These are phyloP conservation scores for Vitis hybrid DNA, from an alignment of 177 flowering plant species.

Conservation along the genomic window DNA sequence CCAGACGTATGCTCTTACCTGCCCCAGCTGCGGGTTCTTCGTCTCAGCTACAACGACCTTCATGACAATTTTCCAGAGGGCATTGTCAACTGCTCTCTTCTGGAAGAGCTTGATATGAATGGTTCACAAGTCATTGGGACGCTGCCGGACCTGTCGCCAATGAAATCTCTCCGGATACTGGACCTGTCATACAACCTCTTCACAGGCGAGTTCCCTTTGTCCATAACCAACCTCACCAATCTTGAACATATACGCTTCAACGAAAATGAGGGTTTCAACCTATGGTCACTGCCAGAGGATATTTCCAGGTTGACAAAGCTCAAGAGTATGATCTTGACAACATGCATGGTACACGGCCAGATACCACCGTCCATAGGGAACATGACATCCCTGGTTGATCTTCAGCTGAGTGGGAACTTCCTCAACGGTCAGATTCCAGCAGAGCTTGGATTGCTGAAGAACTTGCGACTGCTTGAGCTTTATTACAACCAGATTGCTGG, in stretches of 20 bases:
- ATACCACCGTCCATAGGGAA: constrained; percentile 75
- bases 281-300: constrained; percentile 63
- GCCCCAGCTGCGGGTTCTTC: constrained; percentile 54
- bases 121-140: constrained; percentile 33
- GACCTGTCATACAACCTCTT: constrained; percentile 65
- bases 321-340: constrained; percentile 44
- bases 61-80: constrained; percentile 48
- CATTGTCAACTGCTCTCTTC: constrained; percentile 55
- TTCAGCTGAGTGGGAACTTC: constrained; percentile 73
- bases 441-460: constrained; percentile 62
- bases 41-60: constrained; percentile 44
- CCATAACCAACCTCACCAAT: constrained; percentile 62
- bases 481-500: constrained; percentile 70
- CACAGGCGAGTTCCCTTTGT: constrained; percentile 68
- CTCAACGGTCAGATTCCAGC: constrained; percentile 59
- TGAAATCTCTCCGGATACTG: constrained; percentile 51
- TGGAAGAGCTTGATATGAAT: constrained; percentile 65
- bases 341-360: constrained; percentile 56
- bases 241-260: constrained; percentile 71
- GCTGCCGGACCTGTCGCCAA: constrained; percentile 57
- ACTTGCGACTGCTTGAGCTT: constrained; percentile 66
- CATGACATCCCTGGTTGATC: constrained; percentile 71
- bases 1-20: constrained; percentile 57
- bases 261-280: constrained; percentile 39
- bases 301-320: constrained; percentile 52